Conservation (phyloP, 441 rosid species). For the Raphanus hybrid region DNA sequence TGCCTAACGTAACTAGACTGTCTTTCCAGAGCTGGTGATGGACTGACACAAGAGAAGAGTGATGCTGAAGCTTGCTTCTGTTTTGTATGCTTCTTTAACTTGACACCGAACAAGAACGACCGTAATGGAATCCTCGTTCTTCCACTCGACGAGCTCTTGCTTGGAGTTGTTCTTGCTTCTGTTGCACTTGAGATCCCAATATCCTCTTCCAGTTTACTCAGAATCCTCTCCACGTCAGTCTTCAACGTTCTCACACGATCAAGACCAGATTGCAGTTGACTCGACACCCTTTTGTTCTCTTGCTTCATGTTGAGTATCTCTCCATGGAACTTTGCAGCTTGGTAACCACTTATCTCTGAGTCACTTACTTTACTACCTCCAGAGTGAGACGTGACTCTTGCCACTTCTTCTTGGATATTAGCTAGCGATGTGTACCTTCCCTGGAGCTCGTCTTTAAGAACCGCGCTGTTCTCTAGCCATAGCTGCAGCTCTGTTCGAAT, state of each 20-base stretch:
- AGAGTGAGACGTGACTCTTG: slow-evolving; percentile 46
- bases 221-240: slow-evolving; percentile 57
- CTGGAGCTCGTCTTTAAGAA: slow-evolving; percentile 72
- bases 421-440: slow-evolving; percentile 59
- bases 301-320: slow-evolving; percentile 93
- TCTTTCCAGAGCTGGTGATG: slow-evolving; percentile 55
- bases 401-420: slow-evolving; percentile 72
- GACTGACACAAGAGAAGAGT: slow-evolving; percentile 62
- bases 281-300: slow-evolving; percentile 71
- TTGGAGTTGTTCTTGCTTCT: slow-evolving; percentile 31
- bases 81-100: slow-evolving; percentile 60
- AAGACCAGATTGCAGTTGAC: slow-evolving; percentile 59
- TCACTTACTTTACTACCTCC: slow-evolving; percentile 43
- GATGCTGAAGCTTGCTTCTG: slow-evolving; percentile 49
- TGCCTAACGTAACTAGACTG: slow-evolving; percentile 44
- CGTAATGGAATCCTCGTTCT: slow-evolving; percentile 67
- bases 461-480: slow-evolving; percentile 79
- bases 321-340: slow-evolving; percentile 87
- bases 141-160: slow-evolving; percentile 40
- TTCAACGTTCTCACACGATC: slow-evolving; percentile 53
- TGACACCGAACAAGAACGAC: slow-evolving; percentile 86
- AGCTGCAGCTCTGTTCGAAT: slow-evolving; percentile 70
- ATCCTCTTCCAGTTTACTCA: slow-evolving; percentile 60
- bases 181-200: slow-evolving; percentile 50
- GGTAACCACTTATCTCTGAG: slow-evolving; percentile 53